Evolutionary conservation across 2,329 filamentous ascomycete genomes (phyloP).

Genomic region (Fusarium haematococcum): DNA sequence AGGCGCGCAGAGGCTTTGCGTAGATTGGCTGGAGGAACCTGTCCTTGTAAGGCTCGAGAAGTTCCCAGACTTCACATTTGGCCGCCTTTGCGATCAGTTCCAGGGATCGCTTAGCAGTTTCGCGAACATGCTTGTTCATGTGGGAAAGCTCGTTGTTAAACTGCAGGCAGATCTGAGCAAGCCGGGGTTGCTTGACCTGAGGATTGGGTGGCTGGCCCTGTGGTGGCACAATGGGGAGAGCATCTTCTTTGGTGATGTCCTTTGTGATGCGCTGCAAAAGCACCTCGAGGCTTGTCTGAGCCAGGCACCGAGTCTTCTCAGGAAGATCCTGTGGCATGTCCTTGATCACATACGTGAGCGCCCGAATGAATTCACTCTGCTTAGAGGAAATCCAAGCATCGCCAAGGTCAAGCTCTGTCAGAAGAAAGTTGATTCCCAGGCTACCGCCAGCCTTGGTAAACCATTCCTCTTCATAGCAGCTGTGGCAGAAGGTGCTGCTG

Average conservation of each 20-base stretch:
- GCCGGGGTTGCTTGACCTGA: constrained; percentile 65
- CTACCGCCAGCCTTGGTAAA: constrained; percentile 96
- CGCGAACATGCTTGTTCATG: constrained; percentile 94
- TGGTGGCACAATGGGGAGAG: constrained; percentile 52
- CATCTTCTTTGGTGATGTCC: constrained; percentile 82
- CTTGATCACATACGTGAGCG: constrained; percentile 97
- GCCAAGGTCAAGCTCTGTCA: constrained; percentile 86
- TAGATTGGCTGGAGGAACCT: constrained; percentile 91
- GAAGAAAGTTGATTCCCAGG: constrained; percentile 87
- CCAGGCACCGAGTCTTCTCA: constrained; percentile 85
- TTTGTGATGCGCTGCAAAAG: constrained; percentile 84
- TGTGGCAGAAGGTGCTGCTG: constrained; percentile 87
- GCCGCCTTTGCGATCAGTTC: constrained; percentile 84
- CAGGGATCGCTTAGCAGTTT: constrained; percentile 85
- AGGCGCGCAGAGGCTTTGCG: constrained; percentile 89
- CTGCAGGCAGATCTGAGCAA: constrained; percentile 83
- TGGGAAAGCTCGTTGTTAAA: constrained; percentile 92
- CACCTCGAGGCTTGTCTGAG: constrained; percentile 84
- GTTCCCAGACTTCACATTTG: constrained; percentile 83
- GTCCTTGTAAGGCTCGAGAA: constrained; percentile 91
- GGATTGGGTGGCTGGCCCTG: constrained; percentile 53
- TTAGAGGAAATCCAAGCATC: constrained; percentile 85
- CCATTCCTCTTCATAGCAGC: constrained; percentile 98
- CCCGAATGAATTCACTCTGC: constrained; percentile 88
- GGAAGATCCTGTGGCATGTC: constrained; percentile 96